These are phyloP conservation scores for Neocallimastix lanati DNA, from an alignment of 192 early-diverging fungal genomes.

Conservation along the genomic window DNA sequence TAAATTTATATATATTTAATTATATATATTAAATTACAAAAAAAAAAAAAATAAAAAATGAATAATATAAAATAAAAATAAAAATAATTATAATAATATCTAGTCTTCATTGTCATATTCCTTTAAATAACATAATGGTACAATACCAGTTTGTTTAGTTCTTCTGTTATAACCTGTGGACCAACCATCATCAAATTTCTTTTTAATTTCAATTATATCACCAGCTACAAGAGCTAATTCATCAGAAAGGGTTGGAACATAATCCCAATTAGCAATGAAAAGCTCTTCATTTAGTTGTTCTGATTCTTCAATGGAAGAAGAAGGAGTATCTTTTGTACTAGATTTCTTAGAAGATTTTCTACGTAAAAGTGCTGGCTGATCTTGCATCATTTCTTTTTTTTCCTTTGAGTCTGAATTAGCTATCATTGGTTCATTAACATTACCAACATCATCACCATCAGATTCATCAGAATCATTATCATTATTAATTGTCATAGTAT, in stretches of 20 bases:
- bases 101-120: neutral
- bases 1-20: no score
- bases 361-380: neutral
- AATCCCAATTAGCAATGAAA: neutral
- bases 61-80: no score
- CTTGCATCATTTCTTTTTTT: no score
- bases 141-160: neutral
- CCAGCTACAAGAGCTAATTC: neutral
- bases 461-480: neutral
- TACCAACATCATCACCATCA: no score
- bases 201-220: neutral
- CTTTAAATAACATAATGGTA: neutral
- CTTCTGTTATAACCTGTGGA: neutral
- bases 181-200: neutral
- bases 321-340: neutral
- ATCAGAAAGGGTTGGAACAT: neutral
- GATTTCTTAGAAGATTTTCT: neutral
- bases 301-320: no score
- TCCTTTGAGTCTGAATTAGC: neutral
- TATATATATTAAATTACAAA: no score
- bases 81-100: no score
- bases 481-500: neutral
- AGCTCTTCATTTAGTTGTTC: neutral
- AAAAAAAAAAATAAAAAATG: no score
- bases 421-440: neutral